Conservation (phyloP, 768 basidiomycete genomes). For the Piloderma croceum region DNA sequence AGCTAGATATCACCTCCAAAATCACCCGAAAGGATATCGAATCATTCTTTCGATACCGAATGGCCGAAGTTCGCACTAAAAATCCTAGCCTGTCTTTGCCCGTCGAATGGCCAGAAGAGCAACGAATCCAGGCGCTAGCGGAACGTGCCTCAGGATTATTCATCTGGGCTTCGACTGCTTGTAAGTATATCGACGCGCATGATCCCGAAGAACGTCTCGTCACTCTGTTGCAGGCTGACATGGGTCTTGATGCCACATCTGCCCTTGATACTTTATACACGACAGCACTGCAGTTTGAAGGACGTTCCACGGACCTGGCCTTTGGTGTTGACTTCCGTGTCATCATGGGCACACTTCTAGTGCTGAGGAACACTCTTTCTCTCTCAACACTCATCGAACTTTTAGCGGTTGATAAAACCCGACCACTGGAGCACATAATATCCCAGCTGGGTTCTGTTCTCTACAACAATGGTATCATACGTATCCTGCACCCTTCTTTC, state of each 20-base stretch:
- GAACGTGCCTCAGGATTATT: conserved; percentile 18
- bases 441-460: conserved; percentile 20
- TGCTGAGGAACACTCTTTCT: conserved; percentile 23
- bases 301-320: conserved; percentile 24
- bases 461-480: conserved; percentile 11
- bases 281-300: conserved; percentile 25
- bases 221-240: conserved; percentile 1
- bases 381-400: conserved; percentile 18
- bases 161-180: conserved; percentile 28
- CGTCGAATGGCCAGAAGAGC: conserved; percentile 25
- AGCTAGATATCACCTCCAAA: not conserved
- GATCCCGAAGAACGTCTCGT: not conserved
- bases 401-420: not conserved
- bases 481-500: conserved; percentile 28
- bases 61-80: not conserved
- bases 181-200: conserved; percentile 1
- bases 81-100: not conserved
- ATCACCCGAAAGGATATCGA: not conserved
- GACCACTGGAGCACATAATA: conserved; percentile 26
- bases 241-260: conserved; percentile 20
- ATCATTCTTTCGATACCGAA: not conserved
- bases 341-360: conserved; percentile 26
- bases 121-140: conserved; percentile 12
- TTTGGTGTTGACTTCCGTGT: conserved; percentile 28
- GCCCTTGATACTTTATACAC: conserved; percentile 25